Evolutionary conservation across 139 green algal species (phyloP), one percentile per base, ranked within the genome.

Genomic region (Zygnema cylindricum): DNA sequence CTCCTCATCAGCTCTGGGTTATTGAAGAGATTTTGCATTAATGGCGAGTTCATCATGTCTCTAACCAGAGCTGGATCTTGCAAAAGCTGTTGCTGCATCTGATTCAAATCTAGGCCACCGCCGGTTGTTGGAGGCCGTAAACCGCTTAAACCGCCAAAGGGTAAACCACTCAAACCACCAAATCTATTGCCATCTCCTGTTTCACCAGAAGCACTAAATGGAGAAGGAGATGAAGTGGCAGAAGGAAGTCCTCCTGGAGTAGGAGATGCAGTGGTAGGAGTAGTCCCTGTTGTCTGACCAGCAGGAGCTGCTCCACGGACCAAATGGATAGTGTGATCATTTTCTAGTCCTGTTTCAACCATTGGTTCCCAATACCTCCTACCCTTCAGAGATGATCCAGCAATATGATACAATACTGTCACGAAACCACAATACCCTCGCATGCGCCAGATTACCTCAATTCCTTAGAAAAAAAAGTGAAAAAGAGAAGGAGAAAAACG

Each of bases 1-100:
- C 54, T 92, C 32, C 95, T 94, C 86, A 98, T 73, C 22, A 98
- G 30, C 63, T 98, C 95, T 35, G 96, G 96, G 91, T 98, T 96
- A 86, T 91, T 93, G 82, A 98, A 71, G 76, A 98, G 55, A 23
- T 43, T 85, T 82, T 98, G 95, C 87, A 95, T 90, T 7, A 75
- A 41, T 39, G 95, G 95, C 32, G 78, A 94, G 71, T 95, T 92
- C 92, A 97, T 93, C 87, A 97, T 94, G 54, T 94, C 86, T 42
- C 84, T 83, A 92, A 97, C 94, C 77, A 90, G 77, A 38, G 94
- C 86, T 1, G 92, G 92, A 85, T 94, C 92, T 57, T 87, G 43
- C 32, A 57, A 23, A 71, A 95, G 32, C 57, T 90, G 91, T 54
- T 92, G 81, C 2, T 91, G 87, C 30, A 92, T 39, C n/a, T n/a